A percentile compares a stretch with the other conserved stretches of the same genome.
phyloP scores from a whole-genome alignment of 106 monocot genomes.

The Dendrobium officinale region DNA sequence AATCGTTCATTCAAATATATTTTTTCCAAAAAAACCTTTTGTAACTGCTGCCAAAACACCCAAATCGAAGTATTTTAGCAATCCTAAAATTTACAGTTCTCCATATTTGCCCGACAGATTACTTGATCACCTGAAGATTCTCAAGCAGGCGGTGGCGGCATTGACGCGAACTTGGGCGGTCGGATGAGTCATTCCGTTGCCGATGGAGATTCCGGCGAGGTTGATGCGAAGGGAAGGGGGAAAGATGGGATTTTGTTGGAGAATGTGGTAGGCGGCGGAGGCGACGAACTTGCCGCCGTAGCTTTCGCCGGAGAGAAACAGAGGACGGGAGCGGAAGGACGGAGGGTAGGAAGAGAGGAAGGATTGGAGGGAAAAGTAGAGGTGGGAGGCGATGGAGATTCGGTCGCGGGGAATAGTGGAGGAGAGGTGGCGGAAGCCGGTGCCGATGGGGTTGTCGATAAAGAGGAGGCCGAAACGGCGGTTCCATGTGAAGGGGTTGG shows the following conservation, averaged over 20 bases:
- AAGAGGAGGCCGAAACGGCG: conserved; percentile 73
- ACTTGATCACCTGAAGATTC: neutral
- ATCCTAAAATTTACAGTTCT: too few species aligned
- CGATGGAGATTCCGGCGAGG: conserved; percentile 66
- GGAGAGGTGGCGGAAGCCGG: neutral
- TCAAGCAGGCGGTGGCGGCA: conserved; percentile 54
- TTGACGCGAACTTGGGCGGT: conserved; percentile 55
- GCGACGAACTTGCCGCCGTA: conserved; percentile 91
- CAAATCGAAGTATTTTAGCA: too few species aligned
- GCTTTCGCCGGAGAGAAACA: conserved; percentile 84
- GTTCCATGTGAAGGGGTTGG: conserved; percentile 85
- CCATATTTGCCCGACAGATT: too few species aligned
- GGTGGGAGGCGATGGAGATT: conserved; percentile 37
- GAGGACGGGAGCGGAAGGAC: conserved; percentile 41
- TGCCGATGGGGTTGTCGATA: conserved; percentile 80
- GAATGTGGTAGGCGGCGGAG: conserved; percentile 40
- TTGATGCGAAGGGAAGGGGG: conserved; percentile 23
- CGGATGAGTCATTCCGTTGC: conserved; percentile 83
- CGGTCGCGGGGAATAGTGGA: conserved; percentile 54
- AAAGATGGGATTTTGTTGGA: conserved; percentile 21
- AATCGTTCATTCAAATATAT: too few species aligned
- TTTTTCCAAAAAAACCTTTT: too few species aligned
- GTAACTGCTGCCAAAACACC: too few species aligned
- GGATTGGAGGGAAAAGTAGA: conserved; percentile 41
- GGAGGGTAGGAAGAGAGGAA: conserved; percentile 39